Conservation (phyloP, 495 filamentous ascomycete species). For the Talaromyces stipitatus region DNA sequence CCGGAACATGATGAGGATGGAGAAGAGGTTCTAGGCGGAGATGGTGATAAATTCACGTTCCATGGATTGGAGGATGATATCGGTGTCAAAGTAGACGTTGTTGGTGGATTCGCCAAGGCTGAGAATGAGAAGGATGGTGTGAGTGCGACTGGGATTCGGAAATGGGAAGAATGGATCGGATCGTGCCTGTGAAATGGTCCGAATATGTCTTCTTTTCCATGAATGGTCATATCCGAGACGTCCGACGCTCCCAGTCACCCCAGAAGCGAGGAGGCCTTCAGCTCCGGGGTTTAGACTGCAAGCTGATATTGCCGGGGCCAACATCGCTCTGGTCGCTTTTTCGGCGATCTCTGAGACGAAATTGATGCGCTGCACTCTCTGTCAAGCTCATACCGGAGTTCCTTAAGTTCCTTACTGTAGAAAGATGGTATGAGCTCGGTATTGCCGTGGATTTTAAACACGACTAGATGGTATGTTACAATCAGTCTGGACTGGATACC, state of each 20-base stretch:
- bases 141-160: conserved; percentile 50
- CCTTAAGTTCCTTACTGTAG: no score
- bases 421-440: neutral
- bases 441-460: neutral
- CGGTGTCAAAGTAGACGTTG: conserved; percentile 62
- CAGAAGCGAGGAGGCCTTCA: neutral
- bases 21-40: conserved; percentile 75
- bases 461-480: neutral
- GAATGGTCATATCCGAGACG: neutral
- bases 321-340: neutral
- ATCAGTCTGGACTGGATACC: neutral
- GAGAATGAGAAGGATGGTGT: conserved; percentile 43
- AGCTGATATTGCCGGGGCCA: neutral
- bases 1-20: conserved; percentile 65
- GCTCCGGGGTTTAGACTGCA: neutral
- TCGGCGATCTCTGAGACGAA: neutral
- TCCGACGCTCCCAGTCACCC: neutral
- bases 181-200: conserved; percentile 36
- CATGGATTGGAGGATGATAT: conserved; percentile 73
- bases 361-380: neutral
- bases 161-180: conserved; percentile 88
- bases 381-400: neutral
- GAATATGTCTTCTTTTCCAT: neutral
- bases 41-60: conserved; percentile 67
- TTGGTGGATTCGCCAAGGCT: conserved; percentile 71